Evolutionary conservation across 1,284 basidiomycete species (phyloP).

Genomic region (Ceratobasidium sp.): DNA sequence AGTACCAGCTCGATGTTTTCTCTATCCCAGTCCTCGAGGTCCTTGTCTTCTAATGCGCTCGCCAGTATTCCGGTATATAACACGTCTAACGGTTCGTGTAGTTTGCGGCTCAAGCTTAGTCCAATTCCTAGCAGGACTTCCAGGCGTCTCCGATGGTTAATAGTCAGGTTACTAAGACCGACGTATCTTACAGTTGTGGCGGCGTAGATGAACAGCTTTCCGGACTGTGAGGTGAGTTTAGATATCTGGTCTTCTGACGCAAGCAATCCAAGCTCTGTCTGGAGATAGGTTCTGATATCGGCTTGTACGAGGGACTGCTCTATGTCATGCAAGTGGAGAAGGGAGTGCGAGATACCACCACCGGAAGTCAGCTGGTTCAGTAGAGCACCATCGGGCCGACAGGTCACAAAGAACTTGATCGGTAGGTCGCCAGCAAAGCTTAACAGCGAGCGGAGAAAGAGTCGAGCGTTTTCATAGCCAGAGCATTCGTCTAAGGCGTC

Average conservation of each 20-base stretch:
- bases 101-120: not conserved
- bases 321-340: conserved; percentile 25
- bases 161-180: too few species aligned
- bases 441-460: conserved; percentile 1
- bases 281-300: conserved; percentile 35
- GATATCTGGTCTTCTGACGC: not conserved
- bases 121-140: not conserved
- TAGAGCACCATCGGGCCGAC: conserved; percentile 32
- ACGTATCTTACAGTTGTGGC: conserved; percentile 38
- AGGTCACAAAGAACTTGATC: conserved; percentile 44
- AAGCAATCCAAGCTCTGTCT: not conserved
- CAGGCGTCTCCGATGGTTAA: not conserved
- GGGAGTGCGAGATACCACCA: not conserved
- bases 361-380: not conserved
- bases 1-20: not conserved
- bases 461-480: not conserved
- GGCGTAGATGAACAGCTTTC: conserved; percentile 39
- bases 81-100: not conserved
- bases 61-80: not conserved
- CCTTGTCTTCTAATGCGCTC: not conserved
- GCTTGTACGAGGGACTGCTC: conserved; percentile 21
- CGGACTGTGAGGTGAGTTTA: not conserved
- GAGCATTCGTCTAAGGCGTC: conserved; percentile 47
- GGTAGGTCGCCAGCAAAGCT: not conserved
- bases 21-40: not conserved